Evolutionary conservation across 2,329 filamentous ascomycete species (phyloP), one percentile per base, ranked within the genome.

Genomic region (Akanthomyces lecanii): DNA sequence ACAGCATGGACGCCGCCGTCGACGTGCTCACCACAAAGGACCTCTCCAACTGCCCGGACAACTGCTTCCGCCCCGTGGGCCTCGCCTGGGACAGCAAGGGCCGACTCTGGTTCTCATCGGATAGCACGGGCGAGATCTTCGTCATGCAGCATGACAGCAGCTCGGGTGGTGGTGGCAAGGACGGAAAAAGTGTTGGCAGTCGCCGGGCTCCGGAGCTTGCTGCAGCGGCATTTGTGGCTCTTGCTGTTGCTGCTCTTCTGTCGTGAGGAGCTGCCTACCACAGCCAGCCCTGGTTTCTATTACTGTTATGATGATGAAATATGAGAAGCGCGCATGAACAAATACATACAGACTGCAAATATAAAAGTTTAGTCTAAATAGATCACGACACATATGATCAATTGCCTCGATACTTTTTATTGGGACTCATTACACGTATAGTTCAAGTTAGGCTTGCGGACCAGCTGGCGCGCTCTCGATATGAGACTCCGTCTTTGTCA

Each of bases 41-140:
- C 67, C 73, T 81, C 5, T 74, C 74, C 12, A 71, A 71, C 4
- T 89, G 87, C 64, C 85, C 85, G 0, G 74, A 76, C 48, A 69
- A 71, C 4, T 90, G 87, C 73, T 86, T 90, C 75, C 79, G 87
- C 2, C 87, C 87, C 30, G 85, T 85, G 1, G 84, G 85, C 1
- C 74, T 90, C 7, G 80, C 79, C 0, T 76, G 79, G 66, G 82
- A 85, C 71, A 66, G 66, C 10, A 68, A 79, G 48, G 84, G 81
- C 8, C 76, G 87, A 7, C 73, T 90, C 10, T 90, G 83, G 73
- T 82, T 89, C 77, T 83, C 78, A 63, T 85, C 81, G 5, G 88
- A 90, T 71, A 71, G 78, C 16, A 87, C 86, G 0, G 88, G 87
- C 6, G 87, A 90, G 76, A 81, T 90, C 48, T 89, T 83, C 67